These are phyloP conservation scores for Xylaria sp. DNA, from an alignment of 2,329 filamentous ascomycete genomes.

Conservation along the genomic window DNA sequence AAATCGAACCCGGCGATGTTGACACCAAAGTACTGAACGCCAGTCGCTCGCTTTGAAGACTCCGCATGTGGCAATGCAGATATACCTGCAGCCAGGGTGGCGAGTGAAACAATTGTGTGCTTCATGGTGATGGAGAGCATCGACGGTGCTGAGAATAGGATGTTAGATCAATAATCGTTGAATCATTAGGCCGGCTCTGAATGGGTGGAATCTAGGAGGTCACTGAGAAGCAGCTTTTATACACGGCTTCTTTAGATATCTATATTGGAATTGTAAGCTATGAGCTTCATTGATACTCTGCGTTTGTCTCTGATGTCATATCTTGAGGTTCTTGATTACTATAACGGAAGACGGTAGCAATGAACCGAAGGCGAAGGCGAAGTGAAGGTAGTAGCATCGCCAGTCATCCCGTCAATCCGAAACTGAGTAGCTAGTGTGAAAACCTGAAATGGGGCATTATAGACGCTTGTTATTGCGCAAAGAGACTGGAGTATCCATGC, in stretches of 20 bases:
- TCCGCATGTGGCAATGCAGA: constrained; percentile 23
- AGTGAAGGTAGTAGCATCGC: background rate
- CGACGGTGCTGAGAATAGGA: background rate
- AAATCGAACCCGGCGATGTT: constrained; percentile 45
- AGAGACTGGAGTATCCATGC: no score
- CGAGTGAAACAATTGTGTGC: constrained; percentile 20
- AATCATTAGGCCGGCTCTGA: background rate
- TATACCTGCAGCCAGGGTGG: constrained; percentile 8
- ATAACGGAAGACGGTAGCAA: constrained; percentile 6
- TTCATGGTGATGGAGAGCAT: constrained; percentile 28
- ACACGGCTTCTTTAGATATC: background rate
- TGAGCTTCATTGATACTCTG: background rate
- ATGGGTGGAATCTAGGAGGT: background rate
- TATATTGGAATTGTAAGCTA: background rate
- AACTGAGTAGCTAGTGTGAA: constrained; percentile 3
- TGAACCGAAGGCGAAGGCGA: constrained; percentile 6
- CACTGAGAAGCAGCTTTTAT: background rate
- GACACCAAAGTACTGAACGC: constrained; percentile 42
- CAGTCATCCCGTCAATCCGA: constrained; percentile 14
- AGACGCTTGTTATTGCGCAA: no score
- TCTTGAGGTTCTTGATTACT: constrained; percentile 11
- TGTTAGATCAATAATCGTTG: background rate
- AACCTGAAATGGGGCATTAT: no score
- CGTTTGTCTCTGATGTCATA: constrained; percentile 25
- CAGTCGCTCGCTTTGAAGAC: constrained; percentile 25